phyloP scores from a whole-genome alignment of 2,329 filamentous ascomycete genomes.

The Ophiocordyceps unilateralis region DNA sequence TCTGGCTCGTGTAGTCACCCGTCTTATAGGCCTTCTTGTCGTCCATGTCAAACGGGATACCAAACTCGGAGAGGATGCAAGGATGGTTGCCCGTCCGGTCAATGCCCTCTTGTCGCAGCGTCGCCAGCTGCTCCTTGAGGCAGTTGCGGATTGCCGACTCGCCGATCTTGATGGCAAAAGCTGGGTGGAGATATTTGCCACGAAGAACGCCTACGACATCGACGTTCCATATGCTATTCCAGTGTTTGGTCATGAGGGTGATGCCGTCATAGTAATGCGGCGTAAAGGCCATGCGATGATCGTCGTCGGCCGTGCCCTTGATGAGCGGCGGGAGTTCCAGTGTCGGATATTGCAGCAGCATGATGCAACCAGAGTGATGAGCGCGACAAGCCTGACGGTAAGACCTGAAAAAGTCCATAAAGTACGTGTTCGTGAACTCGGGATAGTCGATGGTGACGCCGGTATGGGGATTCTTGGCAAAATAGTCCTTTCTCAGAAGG shows the following conservation, averaged over 20 bases:
- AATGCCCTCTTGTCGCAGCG: conserved; percentile 71
- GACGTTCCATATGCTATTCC: conserved; percentile 95
- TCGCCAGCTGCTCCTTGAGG: conserved; percentile 70
- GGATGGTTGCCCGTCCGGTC: conserved; percentile 80
- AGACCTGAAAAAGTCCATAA: conserved; percentile 67
- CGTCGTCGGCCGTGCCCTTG: conserved; percentile 77
- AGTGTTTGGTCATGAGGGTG: conserved; percentile 94
- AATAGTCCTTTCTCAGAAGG: conserved; percentile 74
- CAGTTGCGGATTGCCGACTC: conserved; percentile 91
- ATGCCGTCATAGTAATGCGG: conserved; percentile 96
- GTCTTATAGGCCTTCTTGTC: conserved; percentile 90
- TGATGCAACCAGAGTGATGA: conserved; percentile 63
- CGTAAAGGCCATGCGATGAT: conserved; percentile 78
- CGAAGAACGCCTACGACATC: conserved; percentile 86
- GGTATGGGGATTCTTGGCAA: conserved; percentile 58
- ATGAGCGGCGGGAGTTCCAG: conserved; percentile 80
- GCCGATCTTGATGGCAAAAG: conserved; percentile 82
- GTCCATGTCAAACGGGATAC: conserved; percentile 98
- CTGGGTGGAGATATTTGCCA: conserved; percentile 73
- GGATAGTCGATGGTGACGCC: conserved; percentile 63
- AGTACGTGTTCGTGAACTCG: conserved; percentile 80
- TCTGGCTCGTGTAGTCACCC: conserved; percentile 86
- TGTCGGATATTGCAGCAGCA: conserved; percentile 83
- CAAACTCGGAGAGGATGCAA: conserved; percentile 83
- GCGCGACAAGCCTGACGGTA: conserved; percentile 59